These are phyloP conservation scores for Takashimella koratensis DNA, from an alignment of 1,284 basidiomycete genomes.

Conservation along the genomic window DNA sequence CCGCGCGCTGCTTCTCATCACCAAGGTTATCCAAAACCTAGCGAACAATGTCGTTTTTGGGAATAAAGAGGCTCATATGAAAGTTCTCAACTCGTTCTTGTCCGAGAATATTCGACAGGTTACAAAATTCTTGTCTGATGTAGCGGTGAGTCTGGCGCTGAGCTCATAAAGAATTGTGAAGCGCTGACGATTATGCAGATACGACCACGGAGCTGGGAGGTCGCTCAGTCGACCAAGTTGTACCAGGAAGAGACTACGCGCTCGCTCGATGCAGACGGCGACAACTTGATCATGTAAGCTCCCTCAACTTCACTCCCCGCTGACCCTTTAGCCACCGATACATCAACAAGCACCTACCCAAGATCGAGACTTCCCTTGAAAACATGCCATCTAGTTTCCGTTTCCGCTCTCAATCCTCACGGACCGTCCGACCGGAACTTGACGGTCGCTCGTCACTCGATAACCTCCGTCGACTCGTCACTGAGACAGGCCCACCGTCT, in stretches of 20 bases:
- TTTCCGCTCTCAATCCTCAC: constrained; percentile 14
- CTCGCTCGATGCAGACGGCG: constrained; percentile 34
- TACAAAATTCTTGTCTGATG: constrained; percentile 74
- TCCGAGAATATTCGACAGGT: constrained; percentile 72
- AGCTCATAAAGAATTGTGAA: no score
- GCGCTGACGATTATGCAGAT: no score
- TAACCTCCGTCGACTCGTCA: constrained; percentile 66
- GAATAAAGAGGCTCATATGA: constrained; percentile 77
- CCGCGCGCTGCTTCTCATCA: constrained; percentile 75
- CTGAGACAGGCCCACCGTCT: constrained; percentile 68
- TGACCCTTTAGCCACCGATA: constrained; percentile 33
- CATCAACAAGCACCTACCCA: constrained; percentile 32
- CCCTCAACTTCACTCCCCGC: neutral
- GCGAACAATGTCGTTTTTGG: constrained; percentile 91
- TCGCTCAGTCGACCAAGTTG: constrained; percentile 29
- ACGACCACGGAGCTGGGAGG: constrained; percentile 34
- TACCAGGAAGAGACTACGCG: constrained; percentile 36
- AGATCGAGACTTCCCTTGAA: constrained; percentile 28
- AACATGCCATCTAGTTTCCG: constrained; percentile 29
- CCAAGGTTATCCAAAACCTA: constrained; percentile 86
- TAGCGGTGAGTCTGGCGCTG: constrained; percentile 57
- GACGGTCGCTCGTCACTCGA: constrained; percentile 73
- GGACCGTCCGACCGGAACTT: constrained; percentile 50
- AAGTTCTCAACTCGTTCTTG: constrained; percentile 72
- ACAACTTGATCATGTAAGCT: constrained; percentile 36